These are phyloP conservation scores for Pterulicium gracile DNA, from an alignment of 1,284 basidiomycete genomes.

Conservation along the genomic window DNA sequence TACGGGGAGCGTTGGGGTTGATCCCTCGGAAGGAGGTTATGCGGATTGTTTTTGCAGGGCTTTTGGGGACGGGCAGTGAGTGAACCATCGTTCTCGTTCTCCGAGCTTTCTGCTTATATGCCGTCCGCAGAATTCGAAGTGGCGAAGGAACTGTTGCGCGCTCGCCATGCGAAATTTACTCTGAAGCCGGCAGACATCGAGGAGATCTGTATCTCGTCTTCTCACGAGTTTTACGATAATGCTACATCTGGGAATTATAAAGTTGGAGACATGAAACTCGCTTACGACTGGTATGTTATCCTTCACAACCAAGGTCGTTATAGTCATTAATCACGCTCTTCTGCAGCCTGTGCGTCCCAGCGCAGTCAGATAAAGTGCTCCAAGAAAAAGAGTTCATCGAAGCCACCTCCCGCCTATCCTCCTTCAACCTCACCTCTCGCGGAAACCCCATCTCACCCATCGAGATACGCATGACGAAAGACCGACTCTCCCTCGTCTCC, in stretches of 20 bases:
- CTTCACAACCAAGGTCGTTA: conserved; percentile 1
- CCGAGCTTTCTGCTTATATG: conserved; percentile 9
- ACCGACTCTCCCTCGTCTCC: conserved; percentile 74
- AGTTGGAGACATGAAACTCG: conserved; percentile 88
- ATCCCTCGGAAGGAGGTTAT: conserved; percentile 62
- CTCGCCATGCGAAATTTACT: conserved; percentile 37
- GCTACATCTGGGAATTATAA: conserved; percentile 86
- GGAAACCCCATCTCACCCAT: conserved; percentile 78
- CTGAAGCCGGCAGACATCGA: conserved; percentile 51
- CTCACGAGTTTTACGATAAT: conserved; percentile 89
- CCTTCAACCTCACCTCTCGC: conserved; percentile 70
- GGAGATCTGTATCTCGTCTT: conserved; percentile 69
- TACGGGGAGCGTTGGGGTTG: conserved; percentile 71
- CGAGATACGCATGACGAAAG: conserved; percentile 82
- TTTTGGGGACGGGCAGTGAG: conserved; percentile 82
- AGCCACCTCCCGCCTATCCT: conserved; percentile 79
- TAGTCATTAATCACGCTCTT: conserved; percentile 9
- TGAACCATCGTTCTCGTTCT: conserved; percentile 16
- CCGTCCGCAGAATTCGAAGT: conserved; percentile 60
- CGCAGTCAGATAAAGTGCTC: conserved; percentile 46
- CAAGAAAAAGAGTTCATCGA: conserved; percentile 88
- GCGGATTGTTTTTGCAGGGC: conserved; percentile 72
- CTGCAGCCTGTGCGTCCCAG: conserved; percentile 64
- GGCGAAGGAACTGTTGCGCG: conserved; percentile 56
- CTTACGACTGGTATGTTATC: conserved; percentile 77